Conservation (phyloP, 768 basidiomycete species). For the Psilocybe azurescens region DNA sequence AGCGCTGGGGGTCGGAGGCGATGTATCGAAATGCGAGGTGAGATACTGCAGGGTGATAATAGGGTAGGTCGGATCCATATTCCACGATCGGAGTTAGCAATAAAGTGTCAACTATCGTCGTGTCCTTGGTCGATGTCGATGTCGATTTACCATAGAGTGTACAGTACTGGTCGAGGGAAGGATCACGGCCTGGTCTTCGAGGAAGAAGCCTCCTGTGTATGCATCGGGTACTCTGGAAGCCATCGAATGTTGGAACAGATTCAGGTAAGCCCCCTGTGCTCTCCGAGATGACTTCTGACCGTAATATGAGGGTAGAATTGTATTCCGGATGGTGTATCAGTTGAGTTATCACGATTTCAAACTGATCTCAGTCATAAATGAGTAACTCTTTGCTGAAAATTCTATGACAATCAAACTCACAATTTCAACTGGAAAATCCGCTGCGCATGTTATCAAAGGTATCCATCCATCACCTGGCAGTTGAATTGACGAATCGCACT, state of each 20-base stretch:
- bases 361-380: slow-evolving; percentile 46
- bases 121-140: slow-evolving; percentile 5
- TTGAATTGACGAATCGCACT: not conserved
- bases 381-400: not conserved
- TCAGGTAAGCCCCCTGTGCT: slow-evolving; percentile 36
- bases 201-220: slow-evolving; percentile 78
- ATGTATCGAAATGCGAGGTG: slow-evolving; percentile 86
- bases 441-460: slow-evolving; percentile 10
- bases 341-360: slow-evolving; percentile 72
- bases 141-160: slow-evolving; percentile 58
- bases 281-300: slow-evolving; percentile 71
- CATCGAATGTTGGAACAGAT: slow-evolving; percentile 42
- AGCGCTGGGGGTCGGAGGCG: slow-evolving; percentile 38
- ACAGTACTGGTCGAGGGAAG: slow-evolving; percentile 76
- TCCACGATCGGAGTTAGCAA: slow-evolving; percentile 64
- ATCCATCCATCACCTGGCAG: slow-evolving; percentile 2
- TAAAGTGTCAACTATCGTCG: slow-evolving; percentile 34
- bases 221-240: slow-evolving; percentile 45
- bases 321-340: slow-evolving; percentile 90
- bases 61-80: slow-evolving; percentile 63
- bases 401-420: not conserved
- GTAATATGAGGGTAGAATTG: slow-evolving; percentile 88
- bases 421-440: slow-evolving; percentile 15
- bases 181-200: slow-evolving; percentile 78
- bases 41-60: slow-evolving; percentile 86